Conservation (phyloP, 2,329 filamentous ascomycete species). For the Aspergillus aculeatus region DNA sequence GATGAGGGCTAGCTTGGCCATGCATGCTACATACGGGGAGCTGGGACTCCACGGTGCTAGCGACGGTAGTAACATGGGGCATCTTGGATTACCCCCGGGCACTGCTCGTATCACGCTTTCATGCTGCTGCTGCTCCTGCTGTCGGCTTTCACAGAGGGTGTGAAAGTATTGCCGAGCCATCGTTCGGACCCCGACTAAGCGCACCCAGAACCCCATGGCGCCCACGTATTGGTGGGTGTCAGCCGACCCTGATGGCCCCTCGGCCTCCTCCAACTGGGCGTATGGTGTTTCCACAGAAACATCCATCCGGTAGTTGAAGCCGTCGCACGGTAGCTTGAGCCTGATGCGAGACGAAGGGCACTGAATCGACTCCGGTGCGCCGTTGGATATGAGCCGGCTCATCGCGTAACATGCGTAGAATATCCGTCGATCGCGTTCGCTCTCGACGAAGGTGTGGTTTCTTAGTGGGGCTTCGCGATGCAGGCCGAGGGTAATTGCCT, state of each 20-base stretch:
- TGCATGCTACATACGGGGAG: neutral
- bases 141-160: neutral
- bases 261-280: neutral
- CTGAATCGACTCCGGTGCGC: neutral
- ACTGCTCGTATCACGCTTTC: neutral
- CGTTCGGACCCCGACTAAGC: neutral
- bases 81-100: neutral
- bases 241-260: neutral
- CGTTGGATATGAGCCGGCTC: neutral
- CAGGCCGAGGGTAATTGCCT: neutral
- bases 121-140: neutral
- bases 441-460: neutral
- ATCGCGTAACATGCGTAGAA: neutral
- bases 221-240: neutral
- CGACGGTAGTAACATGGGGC: no score
- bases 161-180: neutral
- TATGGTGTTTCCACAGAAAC: neutral
- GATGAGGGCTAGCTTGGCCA: neutral
- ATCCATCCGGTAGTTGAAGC: neutral
- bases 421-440: neutral
- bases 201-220: neutral
- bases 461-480: neutral
- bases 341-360: neutral
- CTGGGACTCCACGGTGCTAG: neutral
- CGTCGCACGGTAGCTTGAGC: neutral